Base-by-base conservation (phyloP, 2,329 filamentous ascomycete species). In the Gnomoniopsis smithogilvyi region DNA sequence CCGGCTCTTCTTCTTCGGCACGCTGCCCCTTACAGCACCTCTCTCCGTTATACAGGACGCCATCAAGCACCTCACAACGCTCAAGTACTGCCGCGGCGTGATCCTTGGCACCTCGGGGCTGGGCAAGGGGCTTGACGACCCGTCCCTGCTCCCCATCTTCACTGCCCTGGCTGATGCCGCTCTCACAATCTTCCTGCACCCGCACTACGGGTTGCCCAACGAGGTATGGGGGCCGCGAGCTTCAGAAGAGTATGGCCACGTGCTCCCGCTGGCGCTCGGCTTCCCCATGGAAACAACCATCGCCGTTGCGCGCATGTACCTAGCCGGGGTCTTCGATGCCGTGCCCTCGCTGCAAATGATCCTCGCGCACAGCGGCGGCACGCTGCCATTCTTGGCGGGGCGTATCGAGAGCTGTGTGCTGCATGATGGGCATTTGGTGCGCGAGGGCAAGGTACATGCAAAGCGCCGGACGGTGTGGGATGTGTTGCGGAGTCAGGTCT, bases 221-320 rank as follows among this genome's bases (percentile, higher is more conserved):
- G 83, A 86, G 10, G 91, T 96, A 3, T 96, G 90, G 75, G 93
- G 93, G 0, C 84, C 90, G 0, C 79, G 88, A 8, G 84, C 83
- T 0, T 77, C 72, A 45, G 78, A 76, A 22, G 87, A 88, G 61
- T 96, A 96, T 69, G 93, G 93, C 0, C 93, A 96, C 70, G 92
- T 96, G 1, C 79, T 97, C 2, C 90, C 92, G 0, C 78, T 97
- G 0, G 91, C 92, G 0, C 77, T 97, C 3, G 93, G 93, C 0
- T 96, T 96, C 70, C 92, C 93, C 0, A 84, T 97, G 65, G 93
- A 97, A 74, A 97, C 93, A 0, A 96, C 93, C 1, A 94, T 97
- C 66, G 91, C 92, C 0, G 87, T 96, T 2, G 86, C 90, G 3
- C 81, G 93, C 50, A 96, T 97, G 91, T 87, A 92, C 56, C 78